Evolutionary conservation across 73 alveolate species (phyloP).

Genomic region (Halteria grandinella): DNA sequence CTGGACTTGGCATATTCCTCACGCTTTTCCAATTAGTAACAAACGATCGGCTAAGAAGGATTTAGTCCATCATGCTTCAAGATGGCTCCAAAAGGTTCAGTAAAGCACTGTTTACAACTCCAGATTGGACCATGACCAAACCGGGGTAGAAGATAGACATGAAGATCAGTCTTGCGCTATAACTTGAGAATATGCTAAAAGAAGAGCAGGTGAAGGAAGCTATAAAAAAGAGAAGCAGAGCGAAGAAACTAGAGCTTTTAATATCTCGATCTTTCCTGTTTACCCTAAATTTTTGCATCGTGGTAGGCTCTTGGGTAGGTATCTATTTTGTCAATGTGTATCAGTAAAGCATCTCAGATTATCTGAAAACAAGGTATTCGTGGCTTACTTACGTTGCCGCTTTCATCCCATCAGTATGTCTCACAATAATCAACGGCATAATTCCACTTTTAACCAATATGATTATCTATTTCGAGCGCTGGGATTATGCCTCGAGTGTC

Average conservation of each 20-base stretch:
- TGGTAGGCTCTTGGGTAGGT: neutral
- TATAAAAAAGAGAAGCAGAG: neutral
- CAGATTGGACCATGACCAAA: neutral
- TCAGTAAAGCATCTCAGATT: neutral
- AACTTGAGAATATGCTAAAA: neutral
- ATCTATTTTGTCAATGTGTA: neutral
- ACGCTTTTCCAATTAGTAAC: neutral
- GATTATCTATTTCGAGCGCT: neutral
- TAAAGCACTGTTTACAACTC: neutral
- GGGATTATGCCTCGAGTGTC: conserved; percentile 9
- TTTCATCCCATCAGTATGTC: neutral
- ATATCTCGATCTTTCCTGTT: neutral
- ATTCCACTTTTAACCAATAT: neutral
- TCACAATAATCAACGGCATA: neutral
- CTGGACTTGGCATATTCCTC: neutral
- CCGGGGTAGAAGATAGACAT: neutral
- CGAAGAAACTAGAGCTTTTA: neutral
- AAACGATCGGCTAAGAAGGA: neutral
- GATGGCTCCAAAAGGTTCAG: conserved; percentile 6
- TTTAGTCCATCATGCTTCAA: neutral
- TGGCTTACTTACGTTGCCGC: conserved; percentile 4
- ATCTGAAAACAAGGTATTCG: neutral
- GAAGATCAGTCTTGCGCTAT: neutral
- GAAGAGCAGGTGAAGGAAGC: conserved; percentile 2
- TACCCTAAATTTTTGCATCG: neutral